phyloP scores from a whole-genome alignment of 148 eudicot genomes.

The Amaranthus palmeri region DNA sequence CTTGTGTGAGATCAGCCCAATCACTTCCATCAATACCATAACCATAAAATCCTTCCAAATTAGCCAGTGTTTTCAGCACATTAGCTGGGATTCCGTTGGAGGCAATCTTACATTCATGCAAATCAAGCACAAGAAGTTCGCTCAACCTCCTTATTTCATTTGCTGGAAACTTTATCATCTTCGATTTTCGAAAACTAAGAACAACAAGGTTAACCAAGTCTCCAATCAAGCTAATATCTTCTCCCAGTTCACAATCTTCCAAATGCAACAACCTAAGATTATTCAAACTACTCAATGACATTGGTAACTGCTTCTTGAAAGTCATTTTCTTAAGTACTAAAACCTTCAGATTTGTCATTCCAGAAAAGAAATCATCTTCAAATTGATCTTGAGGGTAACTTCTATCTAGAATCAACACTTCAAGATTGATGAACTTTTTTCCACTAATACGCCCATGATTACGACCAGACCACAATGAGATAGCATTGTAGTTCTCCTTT shows the following conservation, averaged over 20 bases:
- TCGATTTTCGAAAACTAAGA: conserved; percentile 1
- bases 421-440: background rate
- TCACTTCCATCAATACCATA: too few species aligned
- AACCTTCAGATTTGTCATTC: conserved; percentile 10
- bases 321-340: background rate
- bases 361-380: background rate
- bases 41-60: conserved; percentile 12
- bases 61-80: background rate
- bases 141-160: background rate
- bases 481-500: background rate
- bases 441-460: background rate
- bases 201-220: background rate
- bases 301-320: background rate
- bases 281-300: background rate
- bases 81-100: background rate
- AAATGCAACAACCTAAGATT: conserved; percentile 5
- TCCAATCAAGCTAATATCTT: conserved; percentile 1
- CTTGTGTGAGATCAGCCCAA: background rate
- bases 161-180: background rate
- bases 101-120: background rate
- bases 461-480: background rate
- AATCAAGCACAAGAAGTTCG: conserved; percentile 16
- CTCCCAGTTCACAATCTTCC: conserved; percentile 12
- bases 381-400: background rate
- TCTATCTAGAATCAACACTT: background rate